These are phyloP conservation scores for Fomitopsis pulvina DNA, from an alignment of 768 basidiomycete genomes.

Conservation along the genomic window DNA sequence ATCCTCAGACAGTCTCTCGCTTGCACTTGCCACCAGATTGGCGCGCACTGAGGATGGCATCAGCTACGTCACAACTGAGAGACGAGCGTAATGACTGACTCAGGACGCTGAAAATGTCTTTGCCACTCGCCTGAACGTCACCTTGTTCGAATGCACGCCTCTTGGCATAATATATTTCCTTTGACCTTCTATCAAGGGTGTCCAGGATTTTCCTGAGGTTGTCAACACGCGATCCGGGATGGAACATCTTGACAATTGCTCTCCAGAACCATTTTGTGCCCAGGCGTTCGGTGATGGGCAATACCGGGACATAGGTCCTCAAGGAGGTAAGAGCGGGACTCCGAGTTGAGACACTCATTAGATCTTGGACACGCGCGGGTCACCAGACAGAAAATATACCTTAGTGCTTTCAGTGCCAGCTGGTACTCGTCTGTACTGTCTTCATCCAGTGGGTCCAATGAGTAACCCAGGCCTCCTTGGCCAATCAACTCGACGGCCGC, in stretches of 20 bases:
- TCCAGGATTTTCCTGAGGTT: no score
- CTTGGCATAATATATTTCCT: no score
- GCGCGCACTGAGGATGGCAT: slow-evolving; percentile 12
- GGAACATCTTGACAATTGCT: no score
- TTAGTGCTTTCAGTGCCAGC: slow-evolving; percentile 17
- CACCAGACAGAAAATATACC: slow-evolving; percentile 3
- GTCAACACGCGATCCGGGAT: no score
- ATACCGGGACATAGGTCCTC: no score
- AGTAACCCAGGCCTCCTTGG: slow-evolving; percentile 21
- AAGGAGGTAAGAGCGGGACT: not conserved
- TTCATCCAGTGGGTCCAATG: slow-evolving; percentile 18
- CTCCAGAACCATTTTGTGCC: not conserved
- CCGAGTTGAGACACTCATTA: not conserved
- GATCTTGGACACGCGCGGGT: not conserved
- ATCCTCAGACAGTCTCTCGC: slow-evolving; percentile 13
- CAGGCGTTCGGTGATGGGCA: not conserved
- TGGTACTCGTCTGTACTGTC: slow-evolving; percentile 16
- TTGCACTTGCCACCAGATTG: slow-evolving; percentile 7
- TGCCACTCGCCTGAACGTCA: slow-evolving; percentile 23
- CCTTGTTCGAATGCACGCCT: no score
- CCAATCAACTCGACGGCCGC: slow-evolving; percentile 21
- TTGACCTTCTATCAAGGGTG: no score
- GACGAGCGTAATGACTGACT: not conserved
- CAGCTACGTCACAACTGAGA: not conserved
- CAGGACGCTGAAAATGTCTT: slow-evolving; percentile 41